A percentile compares a stretch with the other conserved stretches of the same genome.
Evolutionary conservation across 225 moss, liverwort and hornwort genomes (phyloP).

Genomic region (Sphagnum tenellum): DNA sequence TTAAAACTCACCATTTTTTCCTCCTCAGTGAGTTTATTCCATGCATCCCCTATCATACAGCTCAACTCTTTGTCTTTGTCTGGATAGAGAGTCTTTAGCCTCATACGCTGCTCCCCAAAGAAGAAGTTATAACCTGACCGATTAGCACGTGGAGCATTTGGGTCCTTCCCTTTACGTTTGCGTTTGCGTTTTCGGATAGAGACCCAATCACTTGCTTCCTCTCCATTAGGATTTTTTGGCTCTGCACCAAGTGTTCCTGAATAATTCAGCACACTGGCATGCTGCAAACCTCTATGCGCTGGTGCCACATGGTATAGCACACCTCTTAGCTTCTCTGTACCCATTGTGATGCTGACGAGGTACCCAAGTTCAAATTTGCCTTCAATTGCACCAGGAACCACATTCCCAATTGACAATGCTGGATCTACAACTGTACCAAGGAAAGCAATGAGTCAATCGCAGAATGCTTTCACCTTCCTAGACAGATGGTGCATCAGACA

Average conservation of each 20-base stretch:
- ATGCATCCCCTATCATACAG: constrained; percentile 92
- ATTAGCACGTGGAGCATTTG: constrained; percentile 87
- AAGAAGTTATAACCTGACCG: constrained; percentile 98
- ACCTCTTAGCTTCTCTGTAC: constrained; percentile 77
- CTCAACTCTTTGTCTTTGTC: constrained; percentile 94
- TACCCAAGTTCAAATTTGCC: constrained; percentile 90
- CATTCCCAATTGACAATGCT: constrained; percentile 47
- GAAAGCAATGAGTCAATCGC: no score
- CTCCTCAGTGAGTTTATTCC: constrained; percentile 79
- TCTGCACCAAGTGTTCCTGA: constrained; percentile 50
- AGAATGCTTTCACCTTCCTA: no score
- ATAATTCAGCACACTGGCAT: constrained; percentile 52
- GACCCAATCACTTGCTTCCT: constrained; percentile 27
- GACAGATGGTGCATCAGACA: no score
- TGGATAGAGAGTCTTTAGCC: constrained; percentile 66
- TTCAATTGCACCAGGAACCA: constrained; percentile 61
- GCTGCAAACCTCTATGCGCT: constrained; percentile 51
- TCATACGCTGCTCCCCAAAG: constrained; percentile 82
- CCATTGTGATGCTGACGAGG: constrained; percentile 73
- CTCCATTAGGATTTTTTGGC: constrained; percentile 14
- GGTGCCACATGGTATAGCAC: constrained; percentile 82
- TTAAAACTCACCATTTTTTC: constrained; percentile 61
- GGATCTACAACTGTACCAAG: constrained; percentile 35
- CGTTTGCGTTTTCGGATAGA: constrained; percentile 79
- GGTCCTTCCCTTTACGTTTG: constrained; percentile 67